Percentiles rank a stretch among this genome's conserved stretches.
phyloP scores from a whole-genome alignment of 2,329 filamentous ascomycete genomes.

The Helotiales sp. region DNA sequence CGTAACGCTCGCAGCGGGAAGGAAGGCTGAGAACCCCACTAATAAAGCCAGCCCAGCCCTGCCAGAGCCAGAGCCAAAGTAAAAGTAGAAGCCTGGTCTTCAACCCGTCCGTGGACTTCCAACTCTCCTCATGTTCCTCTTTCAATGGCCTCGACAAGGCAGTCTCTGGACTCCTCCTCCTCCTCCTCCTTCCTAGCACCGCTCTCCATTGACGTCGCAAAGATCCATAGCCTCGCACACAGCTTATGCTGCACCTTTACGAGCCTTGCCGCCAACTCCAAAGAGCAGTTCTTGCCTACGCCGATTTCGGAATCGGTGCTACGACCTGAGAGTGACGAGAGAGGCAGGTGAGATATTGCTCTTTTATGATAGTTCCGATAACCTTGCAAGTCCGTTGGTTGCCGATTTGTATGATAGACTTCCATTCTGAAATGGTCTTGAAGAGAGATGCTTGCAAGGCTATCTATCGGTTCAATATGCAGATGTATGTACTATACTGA shows the following conservation, averaged over 20 bases:
- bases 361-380: not conserved
- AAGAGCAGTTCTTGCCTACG: slow-evolving; percentile 63
- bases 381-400: not conserved
- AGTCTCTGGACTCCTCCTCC: slow-evolving; percentile 44
- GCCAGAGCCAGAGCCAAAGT: no score
- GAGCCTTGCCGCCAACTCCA: slow-evolving; percentile 56
- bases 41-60: slow-evolving; percentile 6
- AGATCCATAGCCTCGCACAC: slow-evolving; percentile 53
- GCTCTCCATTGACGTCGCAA: slow-evolving; percentile 53
- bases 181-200: slow-evolving; percentile 51
- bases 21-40: slow-evolving; percentile 16
- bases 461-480: not conserved
- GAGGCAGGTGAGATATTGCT: slow-evolving; percentile 50
- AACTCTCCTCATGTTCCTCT: slow-evolving; percentile 8
- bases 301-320: slow-evolving; percentile 65
- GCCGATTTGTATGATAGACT: slow-evolving; percentile 7
- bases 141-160: slow-evolving; percentile 30
- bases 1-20: not conserved
- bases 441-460: not conserved
- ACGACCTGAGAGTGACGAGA: slow-evolving; percentile 53
- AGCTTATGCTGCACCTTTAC: slow-evolving; percentile 55
- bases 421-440: not conserved
- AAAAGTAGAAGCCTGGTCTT: not conserved
- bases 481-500: slow-evolving; percentile 21
- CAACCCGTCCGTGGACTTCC: not conserved